These are phyloP conservation scores for Teratosphaeriaceae sp. DNA, from an alignment of 2,329 filamentous ascomycete genomes.

Conservation along the genomic window DNA sequence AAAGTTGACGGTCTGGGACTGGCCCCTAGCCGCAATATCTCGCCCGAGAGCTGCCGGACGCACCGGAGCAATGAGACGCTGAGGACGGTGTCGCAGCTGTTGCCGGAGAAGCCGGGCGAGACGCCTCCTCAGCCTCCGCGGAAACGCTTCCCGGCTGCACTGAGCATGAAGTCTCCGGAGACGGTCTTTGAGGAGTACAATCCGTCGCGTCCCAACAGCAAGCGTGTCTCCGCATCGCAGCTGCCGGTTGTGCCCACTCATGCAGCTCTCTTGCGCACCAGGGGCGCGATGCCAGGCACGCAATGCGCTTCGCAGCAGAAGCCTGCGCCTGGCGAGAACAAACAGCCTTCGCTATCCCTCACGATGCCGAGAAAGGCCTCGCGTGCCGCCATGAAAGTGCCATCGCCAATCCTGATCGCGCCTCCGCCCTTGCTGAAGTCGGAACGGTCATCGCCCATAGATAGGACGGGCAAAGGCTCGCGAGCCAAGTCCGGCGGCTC, in stretches of 20 bases:
- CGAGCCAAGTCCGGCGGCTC: slow-evolving; percentile 6
- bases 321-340: slow-evolving; percentile 10
- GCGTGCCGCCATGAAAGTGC: slow-evolving; percentile 6
- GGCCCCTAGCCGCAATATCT: background rate
- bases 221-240: background rate
- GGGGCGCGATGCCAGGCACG: background rate
- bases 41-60: background rate
- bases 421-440: slow-evolving; percentile 7
- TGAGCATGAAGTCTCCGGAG: slow-evolving; percentile 12
- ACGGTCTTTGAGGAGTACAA: slow-evolving; percentile 30
- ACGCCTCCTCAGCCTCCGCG: slow-evolving; percentile 11
- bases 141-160: slow-evolving; percentile 1
- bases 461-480: slow-evolving; percentile 6
- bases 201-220: slow-evolving; percentile 7
- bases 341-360: slow-evolving; percentile 17
- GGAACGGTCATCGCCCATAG: too few species aligned
- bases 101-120: slow-evolving; percentile 26
- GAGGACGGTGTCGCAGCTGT: slow-evolving; percentile 24
- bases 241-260: slow-evolving; percentile 6
- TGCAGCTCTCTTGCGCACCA: slow-evolving; percentile 8
- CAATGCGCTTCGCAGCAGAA: slow-evolving; percentile 8
- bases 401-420: slow-evolving; percentile 8
- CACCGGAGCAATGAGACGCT: slow-evolving; percentile 17
- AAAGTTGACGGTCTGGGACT: background rate
- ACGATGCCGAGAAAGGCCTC: slow-evolving; percentile 16